Evolutionary conservation across 2,329 filamentous ascomycete species (phyloP).

Genomic region (Fusarium nelsonii): DNA sequence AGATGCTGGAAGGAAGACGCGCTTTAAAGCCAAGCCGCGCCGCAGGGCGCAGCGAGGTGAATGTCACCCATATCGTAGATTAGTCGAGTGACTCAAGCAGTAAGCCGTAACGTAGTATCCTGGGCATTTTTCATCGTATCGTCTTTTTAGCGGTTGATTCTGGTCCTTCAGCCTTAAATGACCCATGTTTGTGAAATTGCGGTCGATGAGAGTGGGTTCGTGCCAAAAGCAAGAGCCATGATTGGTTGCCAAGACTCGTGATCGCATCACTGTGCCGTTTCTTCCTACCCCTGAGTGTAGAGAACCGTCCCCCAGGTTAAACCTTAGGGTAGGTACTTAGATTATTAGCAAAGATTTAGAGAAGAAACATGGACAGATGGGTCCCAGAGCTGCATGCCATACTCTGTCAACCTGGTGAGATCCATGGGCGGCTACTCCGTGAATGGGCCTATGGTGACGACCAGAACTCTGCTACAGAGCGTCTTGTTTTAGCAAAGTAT

Average conservation of each 20-base stretch:
- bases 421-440: no score
- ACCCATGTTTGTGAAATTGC: constrained; percentile 3
- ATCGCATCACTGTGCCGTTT: constrained; percentile 5
- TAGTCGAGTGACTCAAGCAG: background rate
- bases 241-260: background rate
- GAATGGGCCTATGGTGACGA: no score
- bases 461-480: no score
- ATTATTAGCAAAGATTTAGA: no score
- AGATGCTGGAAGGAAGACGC: background rate
- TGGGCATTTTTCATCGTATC: background rate
- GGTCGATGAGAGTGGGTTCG: background rate
- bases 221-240: background rate
- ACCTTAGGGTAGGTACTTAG: no score
- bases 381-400: no score
- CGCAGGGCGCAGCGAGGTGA: background rate
- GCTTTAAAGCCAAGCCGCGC: background rate
- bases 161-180: constrained; percentile 1
- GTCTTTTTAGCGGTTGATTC: background rate
- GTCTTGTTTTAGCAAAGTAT: no score
- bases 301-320: no score
- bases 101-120: background rate
- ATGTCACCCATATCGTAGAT: background rate
- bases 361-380: no score
- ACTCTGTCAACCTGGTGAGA: no score
- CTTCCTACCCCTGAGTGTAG: background rate